phyloP scores from a whole-genome alignment of 2,329 filamentous ascomycete species.

The Salinomyces thailandicus region DNA sequence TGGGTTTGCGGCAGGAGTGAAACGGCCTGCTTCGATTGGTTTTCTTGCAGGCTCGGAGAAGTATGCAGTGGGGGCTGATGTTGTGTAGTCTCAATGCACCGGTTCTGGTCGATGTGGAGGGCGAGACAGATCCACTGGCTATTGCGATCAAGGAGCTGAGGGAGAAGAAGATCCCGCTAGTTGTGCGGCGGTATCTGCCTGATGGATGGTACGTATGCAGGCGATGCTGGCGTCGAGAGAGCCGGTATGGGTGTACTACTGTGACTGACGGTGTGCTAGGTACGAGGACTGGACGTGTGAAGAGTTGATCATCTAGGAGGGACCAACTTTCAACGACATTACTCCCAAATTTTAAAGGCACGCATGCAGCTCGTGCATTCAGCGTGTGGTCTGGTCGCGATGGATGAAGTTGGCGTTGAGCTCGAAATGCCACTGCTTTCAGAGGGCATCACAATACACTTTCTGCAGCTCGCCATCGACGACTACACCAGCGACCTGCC shows the following conservation, averaged over 20 bases:
- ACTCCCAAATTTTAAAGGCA: not conserved
- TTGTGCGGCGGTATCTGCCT: conserved; percentile 88
- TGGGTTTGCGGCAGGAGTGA: not conserved
- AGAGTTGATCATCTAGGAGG: conserved; percentile 54
- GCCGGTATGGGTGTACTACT: not conserved
- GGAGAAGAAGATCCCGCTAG: conserved; percentile 96
- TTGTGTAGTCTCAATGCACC: conserved; percentile 92
- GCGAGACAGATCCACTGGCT: conserved; percentile 92
- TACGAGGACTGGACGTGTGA: conserved; percentile 99
- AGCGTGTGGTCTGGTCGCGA: too few species aligned
- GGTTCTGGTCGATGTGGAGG: conserved; percentile 89
- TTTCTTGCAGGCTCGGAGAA: not conserved
- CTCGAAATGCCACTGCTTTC: too few species aligned
- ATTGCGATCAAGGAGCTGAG: conserved; percentile 95
- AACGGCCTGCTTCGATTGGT: not conserved
- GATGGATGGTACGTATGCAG: conserved; percentile 66
- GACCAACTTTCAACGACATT: not conserved
- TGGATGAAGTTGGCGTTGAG: too few species aligned
- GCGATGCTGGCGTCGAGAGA: not conserved
- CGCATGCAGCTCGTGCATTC: too few species aligned
- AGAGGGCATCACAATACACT: too few species aligned
- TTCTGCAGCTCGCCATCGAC: too few species aligned
- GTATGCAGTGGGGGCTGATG: too few species aligned
- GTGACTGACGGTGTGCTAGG: too few species aligned
- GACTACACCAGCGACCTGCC: too few species aligned